These are phyloP conservation scores for Citrus trifoliata DNA, from an alignment of 345 rosid species.

Conservation along the genomic window DNA sequence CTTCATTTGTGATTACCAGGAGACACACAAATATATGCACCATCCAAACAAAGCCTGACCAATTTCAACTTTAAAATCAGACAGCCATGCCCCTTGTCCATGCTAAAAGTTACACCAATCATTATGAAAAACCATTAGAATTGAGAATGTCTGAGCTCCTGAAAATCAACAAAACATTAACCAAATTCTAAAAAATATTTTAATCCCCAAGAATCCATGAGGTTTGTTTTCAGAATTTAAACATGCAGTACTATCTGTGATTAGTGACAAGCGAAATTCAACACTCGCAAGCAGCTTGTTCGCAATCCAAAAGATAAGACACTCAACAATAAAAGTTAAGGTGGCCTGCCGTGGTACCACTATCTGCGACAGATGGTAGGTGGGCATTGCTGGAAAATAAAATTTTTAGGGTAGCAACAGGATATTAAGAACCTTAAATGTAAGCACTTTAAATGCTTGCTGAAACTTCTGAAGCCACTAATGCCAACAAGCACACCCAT, in stretches of 20 bases:
- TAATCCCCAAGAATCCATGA: neutral
- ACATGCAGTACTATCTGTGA: neutral
- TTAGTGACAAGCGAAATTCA: neutral
- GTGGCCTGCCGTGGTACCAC: neutral
- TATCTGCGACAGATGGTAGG: neutral
- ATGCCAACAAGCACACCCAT: neutral
- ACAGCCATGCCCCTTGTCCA: neutral
- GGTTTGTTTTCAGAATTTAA: neutral
- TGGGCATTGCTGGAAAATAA: neutral
- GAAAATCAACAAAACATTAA: neutral
- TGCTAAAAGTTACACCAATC: neutral
- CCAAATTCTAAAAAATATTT: neutral
- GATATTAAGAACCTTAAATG: neutral
- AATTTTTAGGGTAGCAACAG: neutral
- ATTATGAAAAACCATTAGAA: neutral
- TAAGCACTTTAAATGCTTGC: neutral
- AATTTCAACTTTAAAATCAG: neutral
- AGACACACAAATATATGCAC: neutral
- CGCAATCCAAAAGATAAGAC: neutral
- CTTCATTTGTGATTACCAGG: neutral
- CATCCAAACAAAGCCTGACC: neutral
- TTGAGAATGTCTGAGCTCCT: neutral
- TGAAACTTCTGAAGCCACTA: neutral
- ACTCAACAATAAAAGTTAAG: neutral
- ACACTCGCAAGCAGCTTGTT: neutral